Evolutionary conservation across 148 eudicot genomes (phyloP).

Genomic region (Dianthus caryophyllus): DNA sequence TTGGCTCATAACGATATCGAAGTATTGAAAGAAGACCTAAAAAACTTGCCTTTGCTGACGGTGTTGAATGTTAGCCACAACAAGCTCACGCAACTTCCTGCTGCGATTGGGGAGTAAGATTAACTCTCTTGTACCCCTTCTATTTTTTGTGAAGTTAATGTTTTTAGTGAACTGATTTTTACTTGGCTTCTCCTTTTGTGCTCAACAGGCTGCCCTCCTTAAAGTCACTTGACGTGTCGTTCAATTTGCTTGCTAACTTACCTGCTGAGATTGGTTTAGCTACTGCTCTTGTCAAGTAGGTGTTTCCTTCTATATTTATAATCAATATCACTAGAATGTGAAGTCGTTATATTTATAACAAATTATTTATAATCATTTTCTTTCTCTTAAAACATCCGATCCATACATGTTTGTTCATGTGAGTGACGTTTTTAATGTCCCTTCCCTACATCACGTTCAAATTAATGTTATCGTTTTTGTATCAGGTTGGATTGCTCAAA

Average conservation of each 20-base stretch:
- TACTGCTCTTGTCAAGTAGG: constrained; percentile 86
- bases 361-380: neutral
- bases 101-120: constrained; percentile 90
- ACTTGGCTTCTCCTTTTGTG: constrained; percentile 11
- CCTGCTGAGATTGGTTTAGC: constrained; percentile 88
- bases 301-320: constrained; percentile 2
- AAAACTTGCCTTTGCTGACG: constrained; percentile 54
- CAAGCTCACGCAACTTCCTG: constrained; percentile 77
- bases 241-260: constrained; percentile 45
- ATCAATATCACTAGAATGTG: neutral
- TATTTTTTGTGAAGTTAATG: constrained; percentile 5
- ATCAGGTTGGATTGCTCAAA: constrained; percentile 92
- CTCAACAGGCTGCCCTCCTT: constrained; percentile 61
- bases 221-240: constrained; percentile 77
- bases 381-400: neutral
- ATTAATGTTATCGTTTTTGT: constrained; percentile 8
- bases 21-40: constrained; percentile 67
- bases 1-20: constrained; percentile 90
- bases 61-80: constrained; percentile 92
- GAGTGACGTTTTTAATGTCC: constrained; percentile 5
- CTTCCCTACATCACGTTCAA: neutral
- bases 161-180: constrained; percentile 8
- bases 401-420: neutral
- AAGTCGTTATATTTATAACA: neutral
- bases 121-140: constrained; percentile 5